Conservation (phyloP, 2,329 filamentous ascomycete species). For the Calonectria pseudoreteaudii region DNA sequence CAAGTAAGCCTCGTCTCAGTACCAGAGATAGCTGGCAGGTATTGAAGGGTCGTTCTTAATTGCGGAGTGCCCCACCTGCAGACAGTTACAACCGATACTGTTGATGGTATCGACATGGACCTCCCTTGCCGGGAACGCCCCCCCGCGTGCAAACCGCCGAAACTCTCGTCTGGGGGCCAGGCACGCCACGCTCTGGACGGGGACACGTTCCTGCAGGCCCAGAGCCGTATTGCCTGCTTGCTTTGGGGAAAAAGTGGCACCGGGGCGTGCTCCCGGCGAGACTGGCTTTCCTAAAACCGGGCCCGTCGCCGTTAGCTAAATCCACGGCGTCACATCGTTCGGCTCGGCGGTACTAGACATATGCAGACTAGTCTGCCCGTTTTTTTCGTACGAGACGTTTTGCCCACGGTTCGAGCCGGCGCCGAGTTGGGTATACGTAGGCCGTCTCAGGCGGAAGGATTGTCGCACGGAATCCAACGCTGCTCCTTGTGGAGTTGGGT, state of each 20-base stretch:
- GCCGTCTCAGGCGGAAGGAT: background rate
- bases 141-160: background rate
- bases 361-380: background rate
- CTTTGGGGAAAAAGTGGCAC: background rate
- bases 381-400: slow-evolving; percentile 4
- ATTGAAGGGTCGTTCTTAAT: slow-evolving; percentile 7
- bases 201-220: background rate
- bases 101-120: background rate
- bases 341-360: background rate
- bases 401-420: background rate
- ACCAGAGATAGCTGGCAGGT: background rate
- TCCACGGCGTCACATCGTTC: slow-evolving; percentile 8
- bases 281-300: background rate
- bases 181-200: background rate
- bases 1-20: background rate
- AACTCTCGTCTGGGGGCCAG: background rate
- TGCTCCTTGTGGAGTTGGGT: background rate
- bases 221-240: background rate
- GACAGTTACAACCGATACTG: background rate
- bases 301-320: background rate
- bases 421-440: background rate
- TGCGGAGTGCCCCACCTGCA: background rate
- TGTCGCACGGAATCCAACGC: background rate
- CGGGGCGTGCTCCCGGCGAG: background rate
- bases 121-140: background rate